Conservation (phyloP, 306 rosid genomes). For the Bauhinia variegata region DNA sequence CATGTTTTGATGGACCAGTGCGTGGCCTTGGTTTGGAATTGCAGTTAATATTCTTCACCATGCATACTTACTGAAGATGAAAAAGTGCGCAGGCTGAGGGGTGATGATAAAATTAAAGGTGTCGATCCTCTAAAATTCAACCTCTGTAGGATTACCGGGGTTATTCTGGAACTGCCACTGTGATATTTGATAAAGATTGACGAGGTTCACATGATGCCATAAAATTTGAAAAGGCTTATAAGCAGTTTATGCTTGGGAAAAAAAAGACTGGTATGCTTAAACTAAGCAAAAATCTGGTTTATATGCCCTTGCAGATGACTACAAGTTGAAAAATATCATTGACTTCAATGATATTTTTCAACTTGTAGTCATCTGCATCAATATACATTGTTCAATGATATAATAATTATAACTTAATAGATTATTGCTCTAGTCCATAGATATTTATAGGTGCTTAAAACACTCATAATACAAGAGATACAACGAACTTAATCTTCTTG, state of each 20-base stretch:
- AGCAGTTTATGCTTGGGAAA: constrained; percentile 74
- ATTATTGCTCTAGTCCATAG: no score
- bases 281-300: constrained; percentile 62
- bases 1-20: constrained; percentile 66
- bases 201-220: constrained; percentile 74
- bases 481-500: no score
- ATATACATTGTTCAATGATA: no score
- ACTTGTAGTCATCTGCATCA: constrained; percentile 70
- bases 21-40: constrained; percentile 94
- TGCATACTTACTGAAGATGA: constrained; percentile 64
- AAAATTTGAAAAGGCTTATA: constrained; percentile 82
- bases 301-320: constrained; percentile 86
- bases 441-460: no score
- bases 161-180: constrained; percentile 79
- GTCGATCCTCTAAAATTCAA: constrained; percentile 73
- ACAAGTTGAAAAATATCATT: constrained; percentile 53
- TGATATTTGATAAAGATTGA: constrained; percentile 86
- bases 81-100: constrained; percentile 73
- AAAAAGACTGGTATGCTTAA: constrained; percentile 63
- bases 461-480: no score
- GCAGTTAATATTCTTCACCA: constrained; percentile 90
- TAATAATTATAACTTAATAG: no score
- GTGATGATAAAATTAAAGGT: constrained; percentile 72
- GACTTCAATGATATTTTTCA: constrained; percentile 62
- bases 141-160: constrained; percentile 70